Conservation (phyloP, 257 asterid genomes). For the Fraxinus excelsior region DNA sequence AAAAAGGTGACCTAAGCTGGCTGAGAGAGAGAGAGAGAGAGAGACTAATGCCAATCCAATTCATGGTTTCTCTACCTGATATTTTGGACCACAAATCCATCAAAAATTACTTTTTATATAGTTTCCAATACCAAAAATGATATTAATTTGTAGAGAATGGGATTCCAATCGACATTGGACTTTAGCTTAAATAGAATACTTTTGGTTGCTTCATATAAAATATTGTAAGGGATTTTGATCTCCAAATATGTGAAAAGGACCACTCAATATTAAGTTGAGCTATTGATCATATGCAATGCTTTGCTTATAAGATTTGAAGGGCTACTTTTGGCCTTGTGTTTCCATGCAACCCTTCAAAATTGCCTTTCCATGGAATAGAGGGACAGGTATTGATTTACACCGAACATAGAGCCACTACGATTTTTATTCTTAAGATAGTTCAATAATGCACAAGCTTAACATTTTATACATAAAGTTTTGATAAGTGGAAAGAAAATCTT, state of each 20-base stretch:
- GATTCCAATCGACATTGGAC: slow-evolving; percentile 20
- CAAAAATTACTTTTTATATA: neutral
- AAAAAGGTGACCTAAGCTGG: slow-evolving; percentile 3
- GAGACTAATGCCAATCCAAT: slow-evolving; percentile 28
- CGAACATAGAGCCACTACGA: slow-evolving; percentile 26
- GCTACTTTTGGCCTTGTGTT: slow-evolving; percentile 18
- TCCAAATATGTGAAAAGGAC: slow-evolving; percentile 26
- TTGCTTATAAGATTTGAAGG: neutral
- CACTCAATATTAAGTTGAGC: slow-evolving; percentile 15
- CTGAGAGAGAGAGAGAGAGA: neutral
- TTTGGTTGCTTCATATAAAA: no score
- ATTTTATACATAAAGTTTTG: no score
- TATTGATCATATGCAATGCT: neutral
- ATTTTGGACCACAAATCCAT: slow-evolving; percentile 24
- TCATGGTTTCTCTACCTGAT: slow-evolving; percentile 18
- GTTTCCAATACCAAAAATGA: slow-evolving; percentile 18
- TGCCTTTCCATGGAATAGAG: slow-evolving; percentile 46
- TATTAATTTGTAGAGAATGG: slow-evolving; percentile 19
- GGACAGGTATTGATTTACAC: slow-evolving; percentile 35
- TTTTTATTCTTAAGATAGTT: no score
- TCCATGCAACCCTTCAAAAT: slow-evolving; percentile 2
- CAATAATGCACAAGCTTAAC: no score
- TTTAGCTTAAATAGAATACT: neutral
- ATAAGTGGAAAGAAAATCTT: slow-evolving; percentile 28
- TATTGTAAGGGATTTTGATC: slow-evolving; percentile 9